Percentiles rank a stretch among this genome's conserved stretches.
phyloP scores from a whole-genome alignment of 1,139 yeast species.

The Scheffersomyces cryptocercus region DNA sequence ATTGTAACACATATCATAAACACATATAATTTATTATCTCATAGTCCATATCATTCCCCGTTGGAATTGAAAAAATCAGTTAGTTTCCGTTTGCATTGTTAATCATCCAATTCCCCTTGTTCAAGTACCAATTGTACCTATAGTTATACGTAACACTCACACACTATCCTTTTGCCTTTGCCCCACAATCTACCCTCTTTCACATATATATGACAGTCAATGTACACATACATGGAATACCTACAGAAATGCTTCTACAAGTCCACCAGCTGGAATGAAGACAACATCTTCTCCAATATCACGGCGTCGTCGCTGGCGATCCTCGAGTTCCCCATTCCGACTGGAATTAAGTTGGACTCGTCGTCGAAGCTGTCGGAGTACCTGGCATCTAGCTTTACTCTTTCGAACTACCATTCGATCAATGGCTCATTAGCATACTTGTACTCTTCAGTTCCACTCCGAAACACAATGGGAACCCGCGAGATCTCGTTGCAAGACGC shows the following conservation, averaged over 20 bases:
- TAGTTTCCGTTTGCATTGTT: no score
- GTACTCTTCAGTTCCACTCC: slow-evolving; percentile 64
- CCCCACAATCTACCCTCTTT: no score
- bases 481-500: slow-evolving; percentile 67
- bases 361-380: slow-evolving; percentile 71
- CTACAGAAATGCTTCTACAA: slow-evolving; percentile 69
- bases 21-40: no score
- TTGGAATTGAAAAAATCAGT: no score
- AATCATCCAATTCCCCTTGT: no score
- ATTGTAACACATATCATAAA: no score
- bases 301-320: slow-evolving; percentile 69
- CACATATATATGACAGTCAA: slow-evolving; percentile 18
- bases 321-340: slow-evolving; percentile 74
- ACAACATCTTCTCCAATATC: slow-evolving; percentile 72
- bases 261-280: slow-evolving; percentile 75
- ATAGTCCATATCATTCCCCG: no score
- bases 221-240: slow-evolving; percentile 87
- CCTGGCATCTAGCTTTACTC: slow-evolving; percentile 74
- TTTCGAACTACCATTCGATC: slow-evolving; percentile 66
- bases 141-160: no score
- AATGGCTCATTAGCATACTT: slow-evolving; percentile 85
- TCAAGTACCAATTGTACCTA: no score
- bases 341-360: slow-evolving; percentile 64
- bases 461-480: slow-evolving; percentile 52
- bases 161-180: no score